phyloP scores from a whole-genome alignment of 805 yeast genomes.

The Candida krabiensis region DNA sequence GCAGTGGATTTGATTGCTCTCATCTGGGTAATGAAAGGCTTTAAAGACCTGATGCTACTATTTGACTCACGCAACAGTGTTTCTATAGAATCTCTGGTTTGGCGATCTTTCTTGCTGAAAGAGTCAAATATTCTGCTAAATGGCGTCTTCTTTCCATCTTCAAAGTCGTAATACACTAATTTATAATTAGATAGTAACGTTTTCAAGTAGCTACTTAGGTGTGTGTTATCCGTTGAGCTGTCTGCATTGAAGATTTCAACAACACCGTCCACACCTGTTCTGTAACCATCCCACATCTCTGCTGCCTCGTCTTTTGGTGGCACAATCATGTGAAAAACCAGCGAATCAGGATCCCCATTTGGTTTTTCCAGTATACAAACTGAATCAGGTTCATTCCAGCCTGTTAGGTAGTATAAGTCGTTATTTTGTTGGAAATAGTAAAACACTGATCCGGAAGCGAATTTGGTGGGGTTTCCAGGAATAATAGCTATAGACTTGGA shows the following conservation, averaged over 20 bases:
- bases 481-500: constrained; percentile 68
- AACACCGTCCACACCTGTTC: constrained; percentile 86
- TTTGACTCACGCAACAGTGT: constrained; percentile 28
- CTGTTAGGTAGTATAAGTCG: constrained; percentile 82
- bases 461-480: constrained; percentile 70
- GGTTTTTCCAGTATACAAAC: constrained; percentile 66
- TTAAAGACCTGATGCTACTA: constrained; percentile 44
- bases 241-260: constrained; percentile 87
- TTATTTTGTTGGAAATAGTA: constrained; percentile 91
- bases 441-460: constrained; percentile 88
- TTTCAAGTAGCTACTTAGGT: constrained; percentile 42
- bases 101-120: constrained; percentile 10
- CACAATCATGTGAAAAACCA: constrained; percentile 74
- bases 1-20: constrained; percentile 73
- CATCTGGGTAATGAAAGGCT: constrained; percentile 42
- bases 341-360: constrained; percentile 48
- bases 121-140: constrained; percentile 23
- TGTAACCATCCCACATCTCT: constrained; percentile 94
- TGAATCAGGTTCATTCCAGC: constrained; percentile 90
- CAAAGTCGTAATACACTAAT: constrained; percentile 55
- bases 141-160: constrained; percentile 13
- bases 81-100: constrained; percentile 23
- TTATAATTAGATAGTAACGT: constrained; percentile 49
- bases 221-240: constrained; percentile 53
- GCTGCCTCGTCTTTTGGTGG: constrained; percentile 75